Evolutionary conservation across 371 early-diverging fungal species (phyloP), one percentile per base, ranked within the genome.

Genomic region (Mucor racemosus): DNA sequence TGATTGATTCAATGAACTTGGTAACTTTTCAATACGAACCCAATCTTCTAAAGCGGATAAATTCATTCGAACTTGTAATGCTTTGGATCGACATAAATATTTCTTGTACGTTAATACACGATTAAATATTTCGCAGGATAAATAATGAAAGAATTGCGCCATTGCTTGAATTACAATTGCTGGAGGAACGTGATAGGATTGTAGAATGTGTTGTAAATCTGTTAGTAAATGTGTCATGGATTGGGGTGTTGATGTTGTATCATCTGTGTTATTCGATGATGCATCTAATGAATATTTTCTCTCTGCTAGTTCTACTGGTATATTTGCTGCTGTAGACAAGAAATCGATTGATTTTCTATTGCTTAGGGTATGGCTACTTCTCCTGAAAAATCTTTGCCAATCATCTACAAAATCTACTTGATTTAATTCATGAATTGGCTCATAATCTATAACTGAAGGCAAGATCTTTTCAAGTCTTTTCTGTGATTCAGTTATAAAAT

Each of bases 11-110:
- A 84, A 64, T 7, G 73, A 73, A 0, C 81, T 44, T 0, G 86
- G 85, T 5, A 75, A 58, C 14, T 76, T 74, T 39, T 84, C 80
- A 0, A 69, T 71, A 34, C 91, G 84, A 19, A 92, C 81, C 96
- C 96, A 96, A 53, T 94, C 94, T 69, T 91, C 91, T 14, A 97
- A 19, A 7, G 74, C 78, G 0, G 91, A 88, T 21, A 96, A 59
- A 71, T 96, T 97, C 80, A 94, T 84, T 34, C 92, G 91, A 31
- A 95, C 87, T 72, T 91, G 93, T 59, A 94, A 81, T 0, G 96
- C 96, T 50, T 86, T 87, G n/a, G 91, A 86, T 5, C 96, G 90
- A 64, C 90, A 88, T 67, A 93, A 84, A 41, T 88, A 90, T 48
- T 88, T 88, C 64, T 89, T 86, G 63, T 84, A 85, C 6, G 86